Base-by-base conservation (phyloP, 73 alveolate genomes). In the Paramecium primaurelia region DNA sequence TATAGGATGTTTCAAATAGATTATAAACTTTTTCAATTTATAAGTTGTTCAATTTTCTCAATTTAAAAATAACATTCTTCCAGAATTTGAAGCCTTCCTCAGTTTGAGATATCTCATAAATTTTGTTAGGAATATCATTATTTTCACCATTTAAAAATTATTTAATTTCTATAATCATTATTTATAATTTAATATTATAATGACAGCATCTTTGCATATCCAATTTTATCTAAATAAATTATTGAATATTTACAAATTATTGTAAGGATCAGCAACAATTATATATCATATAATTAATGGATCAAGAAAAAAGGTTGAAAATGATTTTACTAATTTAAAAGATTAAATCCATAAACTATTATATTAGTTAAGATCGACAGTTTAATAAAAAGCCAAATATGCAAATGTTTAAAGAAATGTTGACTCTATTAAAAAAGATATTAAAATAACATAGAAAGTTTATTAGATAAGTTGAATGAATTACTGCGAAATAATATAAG, bases 21-120 rank as follows among this genome's bases (percentile, higher is more conserved):
- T 80, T 34, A 80, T 44, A 42, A 11, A 80, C 8, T 80, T 25
- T 80, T 11, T 80, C 44, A 25, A 42, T 11, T 49, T 80, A 36
- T 8, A 4, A 18, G 12, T 25, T n/a, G 9, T 40, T 80, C 16
- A 80, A 36, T 25, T 80, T 80, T 45, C 91, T 42, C 1, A 80
- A 47, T 47, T 80, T 80, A 20, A 80, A 80, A 2, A 80, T 80
- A n/a, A 22, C 77, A 47, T 49, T 44, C 30, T 80, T 80, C 91
- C 91, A 80, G 30, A 80, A 38, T 20, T 80, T 20, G 7, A 6
- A 45, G 2, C 58, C 44, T 9, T 80, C 91, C 26, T 80, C 91
- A n/a, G 84, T 64, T 64, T 64, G 11, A 34, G 84, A 64, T 10
- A 64, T 64, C 28, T 64, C 30, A 0, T 25, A 28, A 25, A 64